Conservation (phyloP, 2,329 filamentous ascomycete species). For the Monosporascus sp. region DNA sequence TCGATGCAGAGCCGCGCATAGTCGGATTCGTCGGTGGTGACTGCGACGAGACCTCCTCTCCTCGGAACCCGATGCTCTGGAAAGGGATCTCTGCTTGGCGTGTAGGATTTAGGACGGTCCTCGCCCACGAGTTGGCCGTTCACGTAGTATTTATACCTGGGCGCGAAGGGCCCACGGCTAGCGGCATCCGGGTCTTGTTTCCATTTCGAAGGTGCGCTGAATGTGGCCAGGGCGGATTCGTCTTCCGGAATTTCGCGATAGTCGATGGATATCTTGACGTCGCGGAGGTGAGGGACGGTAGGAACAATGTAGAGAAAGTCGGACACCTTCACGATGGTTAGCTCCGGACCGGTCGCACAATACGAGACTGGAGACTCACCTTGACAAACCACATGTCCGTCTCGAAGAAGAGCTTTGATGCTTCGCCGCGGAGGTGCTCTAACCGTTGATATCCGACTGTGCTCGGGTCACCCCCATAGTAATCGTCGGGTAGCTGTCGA, state of each 20-base stretch:
- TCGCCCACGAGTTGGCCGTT: constrained; percentile 51
- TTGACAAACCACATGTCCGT: constrained; percentile 64
- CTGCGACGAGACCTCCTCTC: constrained; percentile 43
- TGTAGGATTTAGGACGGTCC: constrained; percentile 39
- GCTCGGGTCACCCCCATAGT: constrained; percentile 43
- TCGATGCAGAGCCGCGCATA: constrained; percentile 50
- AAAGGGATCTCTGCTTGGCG: constrained; percentile 48
- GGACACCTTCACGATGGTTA: constrained; percentile 41
- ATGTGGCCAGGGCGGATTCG: constrained; percentile 38
- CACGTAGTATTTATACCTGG: constrained; percentile 52
- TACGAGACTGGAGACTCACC: constrained; percentile 32
- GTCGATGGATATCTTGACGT: constrained; percentile 49
- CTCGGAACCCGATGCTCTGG: constrained; percentile 51
- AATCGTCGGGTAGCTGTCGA: constrained; percentile 41
- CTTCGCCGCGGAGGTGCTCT: constrained; percentile 42
- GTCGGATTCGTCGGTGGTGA: constrained; percentile 51
- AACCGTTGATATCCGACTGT: constrained; percentile 37
- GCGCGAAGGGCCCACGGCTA: constrained; percentile 48
- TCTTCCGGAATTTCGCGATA: constrained; percentile 55
- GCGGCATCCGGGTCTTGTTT: constrained; percentile 51
- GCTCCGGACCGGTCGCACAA: not conserved
- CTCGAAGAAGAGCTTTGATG: constrained; percentile 47
- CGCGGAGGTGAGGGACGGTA: constrained; percentile 51
- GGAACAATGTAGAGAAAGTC: constrained; percentile 57
- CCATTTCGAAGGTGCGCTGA: constrained; percentile 47